These are phyloP conservation scores for Coelastrella sp. DNA, from an alignment of 139 green algal species.

Conservation along the genomic window DNA sequence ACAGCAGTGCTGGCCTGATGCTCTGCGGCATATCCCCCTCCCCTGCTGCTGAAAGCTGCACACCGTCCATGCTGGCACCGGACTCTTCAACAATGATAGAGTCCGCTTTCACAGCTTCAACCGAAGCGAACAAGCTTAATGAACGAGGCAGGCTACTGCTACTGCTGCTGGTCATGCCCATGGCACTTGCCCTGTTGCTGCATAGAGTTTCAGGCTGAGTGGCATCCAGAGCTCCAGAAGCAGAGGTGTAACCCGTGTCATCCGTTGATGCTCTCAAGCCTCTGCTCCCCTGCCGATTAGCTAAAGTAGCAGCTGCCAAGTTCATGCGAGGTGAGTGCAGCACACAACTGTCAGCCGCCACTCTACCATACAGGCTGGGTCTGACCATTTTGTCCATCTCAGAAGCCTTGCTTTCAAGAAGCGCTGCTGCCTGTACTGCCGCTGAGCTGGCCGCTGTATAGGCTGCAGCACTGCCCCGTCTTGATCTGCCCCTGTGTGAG, in stretches of 20 bases:
- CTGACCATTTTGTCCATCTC: no score
- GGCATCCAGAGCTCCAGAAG: neutral
- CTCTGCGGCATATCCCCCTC: no score
- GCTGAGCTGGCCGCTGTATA: neutral
- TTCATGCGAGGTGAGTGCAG: neutral
- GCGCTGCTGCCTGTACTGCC: neutral
- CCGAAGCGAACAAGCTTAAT: no score
- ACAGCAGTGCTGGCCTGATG: no score
- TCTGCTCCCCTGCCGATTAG: neutral
- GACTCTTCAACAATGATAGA: no score
- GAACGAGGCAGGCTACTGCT: no score
- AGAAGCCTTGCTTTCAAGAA: no score
- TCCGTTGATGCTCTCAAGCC: neutral
- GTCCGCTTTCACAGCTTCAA: no score
- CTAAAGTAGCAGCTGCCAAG: neutral
- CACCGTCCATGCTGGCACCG: no score
- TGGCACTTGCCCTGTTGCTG: no score
- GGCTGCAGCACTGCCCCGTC: neutral
- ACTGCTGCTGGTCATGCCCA: no score
- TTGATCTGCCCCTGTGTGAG: neutral
- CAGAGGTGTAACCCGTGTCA: neutral
- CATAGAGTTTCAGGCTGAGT: neutral
- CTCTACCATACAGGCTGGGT: neutral
- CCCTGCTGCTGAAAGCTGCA: no score
- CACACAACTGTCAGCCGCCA: neutral